Evolutionary conservation across 2,329 filamentous ascomycete genomes (phyloP).

Genomic region (Monosporascus sp.): DNA sequence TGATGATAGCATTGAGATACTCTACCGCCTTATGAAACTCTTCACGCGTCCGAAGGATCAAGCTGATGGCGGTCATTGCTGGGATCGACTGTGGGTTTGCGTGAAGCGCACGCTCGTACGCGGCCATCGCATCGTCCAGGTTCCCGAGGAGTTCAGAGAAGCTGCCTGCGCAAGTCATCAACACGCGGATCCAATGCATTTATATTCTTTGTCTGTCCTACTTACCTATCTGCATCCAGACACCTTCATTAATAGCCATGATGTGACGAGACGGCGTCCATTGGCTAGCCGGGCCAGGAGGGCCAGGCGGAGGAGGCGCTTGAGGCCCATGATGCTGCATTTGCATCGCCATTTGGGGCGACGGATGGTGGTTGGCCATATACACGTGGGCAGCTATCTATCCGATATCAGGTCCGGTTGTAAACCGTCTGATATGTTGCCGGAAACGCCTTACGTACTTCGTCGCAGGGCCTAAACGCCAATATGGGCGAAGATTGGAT

Average conservation of each 20-base stretch:
- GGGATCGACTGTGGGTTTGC: slow-evolving; percentile 84
- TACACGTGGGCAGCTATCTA: slow-evolving; percentile 12
- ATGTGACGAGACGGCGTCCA: slow-evolving; percentile 69
- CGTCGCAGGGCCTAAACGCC: neutral
- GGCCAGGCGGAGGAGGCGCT: slow-evolving; percentile 53
- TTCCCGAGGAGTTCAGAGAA: slow-evolving; percentile 84
- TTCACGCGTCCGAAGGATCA: slow-evolving; percentile 85
- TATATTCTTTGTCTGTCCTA: slow-evolving; percentile 5
- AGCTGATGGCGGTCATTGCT: slow-evolving; percentile 91
- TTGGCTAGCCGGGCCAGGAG: slow-evolving; percentile 48
- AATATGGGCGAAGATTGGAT: neutral
- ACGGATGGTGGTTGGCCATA: slow-evolving; percentile 77
- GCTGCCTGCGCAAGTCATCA: slow-evolving; percentile 53
- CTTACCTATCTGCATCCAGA: slow-evolving; percentile 92
- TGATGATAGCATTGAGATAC: slow-evolving; percentile 84
- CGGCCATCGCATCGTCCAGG: slow-evolving; percentile 79
- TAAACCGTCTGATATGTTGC: slow-evolving; percentile 7
- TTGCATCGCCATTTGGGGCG: slow-evolving; percentile 70
- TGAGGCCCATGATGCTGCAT: slow-evolving; percentile 63
- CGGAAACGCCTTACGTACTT: neutral
- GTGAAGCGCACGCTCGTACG: slow-evolving; percentile 83
- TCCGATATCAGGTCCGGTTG: slow-evolving; percentile 7
- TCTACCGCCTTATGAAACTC: slow-evolving; percentile 92
- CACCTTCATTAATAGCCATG: slow-evolving; percentile 71
- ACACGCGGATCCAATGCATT: slow-evolving; percentile 7